phyloP scores from a whole-genome alignment of 768 basidiomycete species.

The Agrocybe chaxingu region DNA sequence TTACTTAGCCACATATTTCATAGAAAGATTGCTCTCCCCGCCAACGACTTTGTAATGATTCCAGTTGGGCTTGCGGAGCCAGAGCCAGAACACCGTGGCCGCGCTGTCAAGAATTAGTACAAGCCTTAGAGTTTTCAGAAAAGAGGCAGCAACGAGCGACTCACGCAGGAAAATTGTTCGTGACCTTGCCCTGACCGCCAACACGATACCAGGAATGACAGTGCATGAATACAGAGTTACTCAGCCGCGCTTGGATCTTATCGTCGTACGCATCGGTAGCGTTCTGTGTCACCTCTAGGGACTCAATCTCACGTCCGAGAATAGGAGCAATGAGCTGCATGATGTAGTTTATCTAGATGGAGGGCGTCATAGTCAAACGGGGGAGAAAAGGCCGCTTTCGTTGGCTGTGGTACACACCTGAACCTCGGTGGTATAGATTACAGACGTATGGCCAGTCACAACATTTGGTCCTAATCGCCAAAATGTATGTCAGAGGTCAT shows the following conservation, averaged over 20 bases:
- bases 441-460: slow-evolving; percentile 39
- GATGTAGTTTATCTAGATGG: slow-evolving; percentile 37
- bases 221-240: slow-evolving; percentile 27
- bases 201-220: slow-evolving; percentile 40
- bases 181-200: slow-evolving; percentile 31
- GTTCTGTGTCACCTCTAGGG: slow-evolving; percentile 31
- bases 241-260: slow-evolving; percentile 31
- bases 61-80: slow-evolving; percentile 32
- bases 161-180: slow-evolving; percentile 37
- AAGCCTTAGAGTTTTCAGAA: neutral
- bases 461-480: slow-evolving; percentile 33
- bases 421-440: slow-evolving; percentile 38
- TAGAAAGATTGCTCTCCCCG: neutral
- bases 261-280: slow-evolving; percentile 36
- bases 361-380: neutral
- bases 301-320: slow-evolving; percentile 23
- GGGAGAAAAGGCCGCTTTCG: neutral
- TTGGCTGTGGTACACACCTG: slow-evolving; percentile 25
- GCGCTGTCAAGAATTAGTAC: slow-evolving; percentile 4
- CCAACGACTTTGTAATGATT: slow-evolving; percentile 22
- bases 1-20: too few species aligned
- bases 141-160: neutral
- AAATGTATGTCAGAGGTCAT: neutral
- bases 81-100: slow-evolving; percentile 28
- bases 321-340: slow-evolving; percentile 39